These are phyloP conservation scores for Saccharomycopsis sp. DNA, from an alignment of 805 yeast genomes.

Conservation along the genomic window DNA sequence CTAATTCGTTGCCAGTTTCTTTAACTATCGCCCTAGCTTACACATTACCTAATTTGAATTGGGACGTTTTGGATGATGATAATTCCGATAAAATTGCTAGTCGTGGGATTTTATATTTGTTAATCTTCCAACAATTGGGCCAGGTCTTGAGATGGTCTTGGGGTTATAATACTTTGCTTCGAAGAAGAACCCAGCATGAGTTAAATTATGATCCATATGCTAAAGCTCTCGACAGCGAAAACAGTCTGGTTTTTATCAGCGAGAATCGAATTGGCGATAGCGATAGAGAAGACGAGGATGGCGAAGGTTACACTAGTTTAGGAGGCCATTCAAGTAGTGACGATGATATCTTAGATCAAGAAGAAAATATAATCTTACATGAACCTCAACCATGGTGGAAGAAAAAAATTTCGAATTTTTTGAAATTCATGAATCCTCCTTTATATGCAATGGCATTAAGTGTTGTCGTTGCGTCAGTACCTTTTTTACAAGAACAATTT, in stretches of 20 bases:
- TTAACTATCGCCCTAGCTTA: slow-evolving; percentile 73
- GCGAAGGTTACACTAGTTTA: not conserved
- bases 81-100: slow-evolving; percentile 64
- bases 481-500: slow-evolving; percentile 48
- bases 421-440: slow-evolving; percentile 70
- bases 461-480: slow-evolving; percentile 61
- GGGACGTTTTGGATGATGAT: slow-evolving; percentile 69
- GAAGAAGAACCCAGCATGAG: slow-evolving; percentile 35
- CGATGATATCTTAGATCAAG: not conserved
- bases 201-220: slow-evolving; percentile 18
- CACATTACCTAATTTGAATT: slow-evolving; percentile 64
- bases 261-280: slow-evolving; percentile 19
- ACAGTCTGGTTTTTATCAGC: not conserved
- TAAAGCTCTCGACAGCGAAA: not conserved
- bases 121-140: slow-evolving; percentile 77
- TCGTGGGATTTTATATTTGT: slow-evolving; percentile 65
- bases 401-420: slow-evolving; percentile 25
- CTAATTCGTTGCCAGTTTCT: slow-evolving; percentile 91
- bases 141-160: slow-evolving; percentile 82
- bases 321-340: slow-evolving; percentile 2
- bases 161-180: slow-evolving; percentile 70
- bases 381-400: not conserved
- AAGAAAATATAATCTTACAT: not conserved
- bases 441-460: slow-evolving; percentile 68
- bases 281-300: slow-evolving; percentile 13